Conservation (phyloP, 2,329 filamentous ascomycete genomes). For the Lecanosticta acicola region DNA sequence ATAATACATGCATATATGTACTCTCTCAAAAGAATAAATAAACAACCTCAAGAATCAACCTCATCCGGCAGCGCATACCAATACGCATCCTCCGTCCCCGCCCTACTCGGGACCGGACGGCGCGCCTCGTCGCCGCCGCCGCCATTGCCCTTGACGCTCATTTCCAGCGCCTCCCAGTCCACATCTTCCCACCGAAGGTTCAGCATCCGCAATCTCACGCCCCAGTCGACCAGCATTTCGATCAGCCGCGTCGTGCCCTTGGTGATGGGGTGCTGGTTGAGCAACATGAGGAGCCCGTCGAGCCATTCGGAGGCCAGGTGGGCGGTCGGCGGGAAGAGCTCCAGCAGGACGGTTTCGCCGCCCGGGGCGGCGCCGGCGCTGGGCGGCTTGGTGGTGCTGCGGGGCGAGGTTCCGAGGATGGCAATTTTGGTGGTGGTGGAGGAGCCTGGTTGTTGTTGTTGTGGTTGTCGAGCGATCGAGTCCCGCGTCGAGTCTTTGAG, state of each 20-base stretch:
- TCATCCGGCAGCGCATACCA: constrained; percentile 62
- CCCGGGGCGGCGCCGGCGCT: constrained; percentile 2
- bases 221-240: constrained; percentile 79
- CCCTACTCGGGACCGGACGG: constrained; percentile 64
- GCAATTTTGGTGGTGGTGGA: constrained; percentile 74
- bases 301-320: constrained; percentile 92
- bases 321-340: constrained; percentile 74
- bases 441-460: constrained; percentile 18
- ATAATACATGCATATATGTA: no score
- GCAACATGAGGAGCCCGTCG: constrained; percentile 87
- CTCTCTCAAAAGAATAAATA: background rate
- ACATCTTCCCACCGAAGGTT: constrained; percentile 87
- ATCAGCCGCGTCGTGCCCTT: constrained; percentile 89
- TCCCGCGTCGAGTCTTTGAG: constrained; percentile 17
- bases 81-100: constrained; percentile 86
- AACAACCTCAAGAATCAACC: constrained; percentile 5
- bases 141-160: constrained; percentile 37
- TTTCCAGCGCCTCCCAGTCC: constrained; percentile 41
- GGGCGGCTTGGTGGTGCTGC: constrained; percentile 1
- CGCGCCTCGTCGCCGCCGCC: constrained; percentile 38
- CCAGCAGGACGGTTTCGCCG: constrained; percentile 67
- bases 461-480: constrained; percentile 4
- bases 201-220: constrained; percentile 82
- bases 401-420: constrained; percentile 59
- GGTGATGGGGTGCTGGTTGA: constrained; percentile 95